These are phyloP conservation scores for Entomortierella parvispora DNA, from an alignment of 192 early-diverging fungal species.

Conservation along the genomic window DNA sequence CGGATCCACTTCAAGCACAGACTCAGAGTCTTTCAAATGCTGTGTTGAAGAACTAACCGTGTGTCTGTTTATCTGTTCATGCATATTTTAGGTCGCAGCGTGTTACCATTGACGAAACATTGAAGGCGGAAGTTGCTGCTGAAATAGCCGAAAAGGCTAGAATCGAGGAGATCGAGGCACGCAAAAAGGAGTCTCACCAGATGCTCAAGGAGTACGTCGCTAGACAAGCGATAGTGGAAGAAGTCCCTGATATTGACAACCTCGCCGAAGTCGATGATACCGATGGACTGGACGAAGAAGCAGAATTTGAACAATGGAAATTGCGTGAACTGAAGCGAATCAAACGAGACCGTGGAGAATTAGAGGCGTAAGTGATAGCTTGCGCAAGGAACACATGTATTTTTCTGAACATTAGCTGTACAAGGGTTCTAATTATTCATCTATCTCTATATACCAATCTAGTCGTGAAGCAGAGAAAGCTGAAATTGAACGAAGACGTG, in stretches of 20 bases:
- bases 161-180: conserved; percentile 61
- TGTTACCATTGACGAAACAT: conserved; percentile 68
- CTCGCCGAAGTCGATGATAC: conserved; percentile 85
- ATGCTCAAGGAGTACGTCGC: conserved; percentile 78
- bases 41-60: too few species aligned
- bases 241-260: conserved; percentile 50
- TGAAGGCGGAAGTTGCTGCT: conserved; percentile 60
- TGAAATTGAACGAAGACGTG: conserved; percentile 82
- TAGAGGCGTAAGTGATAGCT: conserved; percentile 61
- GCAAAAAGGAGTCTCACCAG: conserved; percentile 80
- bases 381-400: neutral
- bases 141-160: conserved; percentile 68
- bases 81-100: conserved; percentile 60
- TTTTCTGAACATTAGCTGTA: too few species aligned
- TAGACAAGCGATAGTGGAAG: conserved; percentile 65
- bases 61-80: neutral
- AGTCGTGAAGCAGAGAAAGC: conserved; percentile 76
- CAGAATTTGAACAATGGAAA: conserved; percentile 92
- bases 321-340: conserved; percentile 89
- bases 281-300: conserved; percentile 87
- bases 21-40: too few species aligned
- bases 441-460: neutral
- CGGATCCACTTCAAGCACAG: neutral
- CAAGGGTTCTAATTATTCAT: too few species aligned
- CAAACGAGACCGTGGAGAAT: conserved; percentile 86